Base-by-base conservation (phyloP, 495 filamentous ascomycete species). In the Aspergillus ostianus region DNA sequence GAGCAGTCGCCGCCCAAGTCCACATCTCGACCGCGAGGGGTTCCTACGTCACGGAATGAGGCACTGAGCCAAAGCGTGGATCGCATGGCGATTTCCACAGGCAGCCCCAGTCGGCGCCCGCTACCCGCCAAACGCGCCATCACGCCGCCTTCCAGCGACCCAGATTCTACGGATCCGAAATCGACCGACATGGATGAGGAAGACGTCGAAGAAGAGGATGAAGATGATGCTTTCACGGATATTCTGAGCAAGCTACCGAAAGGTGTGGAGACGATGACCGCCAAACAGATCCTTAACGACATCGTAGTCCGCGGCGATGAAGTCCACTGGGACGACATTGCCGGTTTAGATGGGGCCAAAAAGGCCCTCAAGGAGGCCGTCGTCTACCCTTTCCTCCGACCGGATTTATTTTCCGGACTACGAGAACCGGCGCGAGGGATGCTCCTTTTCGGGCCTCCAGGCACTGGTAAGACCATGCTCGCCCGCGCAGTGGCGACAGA, bases 391-490 rank as follows among this genome's bases (percentile, higher is more conserved):
- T 98, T 99, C 74, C 82, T 98, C 6, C 89, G 94, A 7, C 94
- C 94, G 3, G 94, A 99, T 70, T 78, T 99, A 12, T 99, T 99
- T 73, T 91, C 92, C 78, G 94, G 94, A 1, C 81, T 99, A 4
- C 88, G 94, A 4, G 94, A 99, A 68, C 94, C 94, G 10, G 94
- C 93, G 13, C 81, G 92, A 47, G 94, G 94, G 1, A 97, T 99
- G 91, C 80, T 99, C 2, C 84, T 99, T 4, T 99, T 99, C 67
- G 94, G 94, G 2, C 94, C 94, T 13, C 94, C 94, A 0, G 94
- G 94, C 10, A 99, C 94, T 0, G 94, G 94, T 47, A 98, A 99
- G 73, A 99, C 94, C 1, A 99, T 99, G 94, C 82, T 99, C 8
- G 94, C 94, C 2, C 82, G 94, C 54, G 93, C 93, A 20, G 94